Evolutionary conservation across 2,329 filamentous ascomycete genomes (phyloP).

Genomic region (Leptographium radiaticola): DNA sequence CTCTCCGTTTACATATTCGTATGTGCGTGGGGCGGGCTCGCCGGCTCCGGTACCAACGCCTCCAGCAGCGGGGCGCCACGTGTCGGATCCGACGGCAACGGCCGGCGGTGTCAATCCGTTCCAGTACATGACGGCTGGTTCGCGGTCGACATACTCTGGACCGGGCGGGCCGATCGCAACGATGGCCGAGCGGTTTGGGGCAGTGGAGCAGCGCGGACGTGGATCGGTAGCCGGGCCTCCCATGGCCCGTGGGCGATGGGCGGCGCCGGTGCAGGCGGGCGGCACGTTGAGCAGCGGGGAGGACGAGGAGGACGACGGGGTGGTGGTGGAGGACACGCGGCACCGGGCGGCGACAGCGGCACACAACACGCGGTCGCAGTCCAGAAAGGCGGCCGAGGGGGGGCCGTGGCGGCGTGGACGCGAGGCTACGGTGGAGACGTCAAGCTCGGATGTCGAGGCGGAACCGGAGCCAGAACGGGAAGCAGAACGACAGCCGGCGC

Average conservation of each 20-base stretch:
- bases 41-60: constrained; percentile 12
- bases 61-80: constrained; percentile 24
- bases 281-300: background rate
- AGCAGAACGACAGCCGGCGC: constrained; percentile 10
- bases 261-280: constrained; percentile 11
- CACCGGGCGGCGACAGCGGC: constrained; percentile 5
- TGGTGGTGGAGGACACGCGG: background rate
- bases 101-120: constrained; percentile 32
- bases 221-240: background rate
- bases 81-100: constrained; percentile 27
- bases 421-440: constrained; percentile 27
- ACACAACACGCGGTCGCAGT: constrained; percentile 10
- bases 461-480: constrained; percentile 2
- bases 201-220: constrained; percentile 15
- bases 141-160: constrained; percentile 23
- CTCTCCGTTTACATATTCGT: constrained; percentile 33
- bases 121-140: constrained; percentile 35
- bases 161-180: constrained; percentile 15
- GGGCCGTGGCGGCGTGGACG: constrained; percentile 6
- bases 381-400: constrained; percentile 1
- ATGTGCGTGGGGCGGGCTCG: constrained; percentile 19
- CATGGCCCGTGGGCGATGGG: background rate
- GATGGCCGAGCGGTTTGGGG: constrained; percentile 22
- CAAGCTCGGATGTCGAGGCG: constrained; percentile 13
- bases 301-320: background rate